phyloP scores from a whole-genome alignment of 768 basidiomycete genomes.

The Multifurca ochricompacta region DNA sequence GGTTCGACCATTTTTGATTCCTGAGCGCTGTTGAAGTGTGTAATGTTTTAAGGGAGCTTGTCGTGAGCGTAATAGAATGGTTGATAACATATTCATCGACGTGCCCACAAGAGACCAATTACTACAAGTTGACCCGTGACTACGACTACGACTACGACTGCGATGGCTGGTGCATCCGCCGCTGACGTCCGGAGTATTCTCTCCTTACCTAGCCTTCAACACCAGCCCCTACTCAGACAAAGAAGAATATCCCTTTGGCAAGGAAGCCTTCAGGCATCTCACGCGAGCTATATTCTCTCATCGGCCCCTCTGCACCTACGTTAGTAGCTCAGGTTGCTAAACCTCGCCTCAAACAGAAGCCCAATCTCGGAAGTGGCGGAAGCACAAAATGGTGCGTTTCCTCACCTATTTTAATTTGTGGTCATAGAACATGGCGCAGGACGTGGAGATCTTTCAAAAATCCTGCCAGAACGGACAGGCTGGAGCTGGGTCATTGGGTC shows the following conservation, averaged over 20 bases:
- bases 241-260: conserved; percentile 31
- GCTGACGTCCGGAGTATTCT: conserved; percentile 83
- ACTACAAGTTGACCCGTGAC: not conserved
- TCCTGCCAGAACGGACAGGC: conserved; percentile 52
- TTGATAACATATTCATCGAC: not conserved
- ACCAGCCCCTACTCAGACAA: conserved; percentile 39
- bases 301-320: conserved; percentile 87
- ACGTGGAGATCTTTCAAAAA: conserved; percentile 71
- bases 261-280: conserved; percentile 88
- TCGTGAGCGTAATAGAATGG: conserved; percentile 6
- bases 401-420: not conserved
- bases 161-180: conserved; percentile 58
- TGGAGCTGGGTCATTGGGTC: conserved; percentile 80
- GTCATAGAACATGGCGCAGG: conserved; percentile 36
- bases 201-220: conserved; percentile 41
- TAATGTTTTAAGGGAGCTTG: not conserved
- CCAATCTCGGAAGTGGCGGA: conserved; percentile 55
- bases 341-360: conserved; percentile 82
- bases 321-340: conserved; percentile 73
- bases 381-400: conserved; percentile 62
- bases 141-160: not conserved
- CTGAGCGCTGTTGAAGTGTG: conserved; percentile 8
- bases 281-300: conserved; percentile 86
- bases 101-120: not conserved
- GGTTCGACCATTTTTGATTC: conserved; percentile 18